Evolutionary conservation across 192 early-diverging fungal genomes (phyloP), one percentile per base, ranked within the genome.

Genomic region (Pilaira anomala): DNA sequence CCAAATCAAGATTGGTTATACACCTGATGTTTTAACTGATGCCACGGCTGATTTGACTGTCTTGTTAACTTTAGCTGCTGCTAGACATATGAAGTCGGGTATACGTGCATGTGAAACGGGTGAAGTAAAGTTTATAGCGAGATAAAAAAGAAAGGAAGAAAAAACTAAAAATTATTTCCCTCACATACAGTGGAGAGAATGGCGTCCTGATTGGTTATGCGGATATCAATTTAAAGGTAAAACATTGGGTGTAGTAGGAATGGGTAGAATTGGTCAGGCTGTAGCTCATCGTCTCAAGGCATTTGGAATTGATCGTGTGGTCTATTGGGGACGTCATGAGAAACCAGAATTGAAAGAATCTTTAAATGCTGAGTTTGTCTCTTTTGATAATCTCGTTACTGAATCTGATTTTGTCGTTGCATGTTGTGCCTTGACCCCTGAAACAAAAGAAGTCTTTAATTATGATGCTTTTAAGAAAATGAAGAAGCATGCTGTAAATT

Each of bases 21-120:
- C 94, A 0, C 91, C 93, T 16, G 87, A 89, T 59, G 92, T 94
- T 0, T 76, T 95, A 40, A 96, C 94, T 0, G 92, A 94, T 60
- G 93, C 93, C 0, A 89, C 88, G 3, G 94, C 93, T 3, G 93
- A 94, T 33, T 77, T 90, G 1, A 88, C 91, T 0, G 80, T 90
- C 6, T 76, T 90, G 19, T 73, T 96, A 46, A 79, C 87, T 14
- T 71, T 96, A 25, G 82, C 88, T 29, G 88, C 89, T 0, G 74
- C 84, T 4, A 79, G 94, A 30, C 78, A 86, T n/a, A 80, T 91
- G 52, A 84, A 85, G 42, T 82, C 85, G 65, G 60, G 68, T 25
- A 71, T 77, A n/a, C 52, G 61, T 12, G 73, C 80, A 7, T 78
- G 72, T 2, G 66, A 73, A 48, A 65, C 51, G 24, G 80, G 78